Percentiles rank a stretch among this genome's conserved stretches.
Evolutionary conservation across 2,329 filamentous ascomycete genomes (phyloP).

Genomic region (Trichoderma sp.): DNA sequence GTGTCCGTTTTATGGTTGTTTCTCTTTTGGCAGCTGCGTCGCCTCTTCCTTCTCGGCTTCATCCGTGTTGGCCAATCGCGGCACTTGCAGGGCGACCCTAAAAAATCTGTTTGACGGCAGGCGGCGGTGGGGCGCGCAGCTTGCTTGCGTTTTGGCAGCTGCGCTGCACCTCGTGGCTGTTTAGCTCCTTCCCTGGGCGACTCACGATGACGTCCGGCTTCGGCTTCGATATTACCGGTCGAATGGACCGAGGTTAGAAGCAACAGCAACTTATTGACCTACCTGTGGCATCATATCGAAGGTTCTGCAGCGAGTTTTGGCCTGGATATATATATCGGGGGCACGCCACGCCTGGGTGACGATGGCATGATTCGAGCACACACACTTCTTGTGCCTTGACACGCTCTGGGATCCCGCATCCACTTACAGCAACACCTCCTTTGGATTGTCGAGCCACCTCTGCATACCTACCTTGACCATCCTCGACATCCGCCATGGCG

Average conservation of each 20-base stretch:
- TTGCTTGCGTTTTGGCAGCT: background rate
- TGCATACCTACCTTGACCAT: background rate
- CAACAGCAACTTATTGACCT: background rate
- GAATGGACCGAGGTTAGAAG: slow-evolving; percentile 27
- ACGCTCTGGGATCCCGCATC: background rate
- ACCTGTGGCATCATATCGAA: background rate
- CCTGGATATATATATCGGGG: slow-evolving; percentile 16
- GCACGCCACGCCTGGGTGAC: slow-evolving; percentile 12
- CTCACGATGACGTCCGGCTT: slow-evolving; percentile 12
- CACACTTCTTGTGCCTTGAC: background rate
- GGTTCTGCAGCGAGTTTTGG: background rate
- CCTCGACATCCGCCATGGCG: slow-evolving; percentile 2
- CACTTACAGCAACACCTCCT: background rate
- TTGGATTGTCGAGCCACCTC: background rate
- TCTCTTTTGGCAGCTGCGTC: slow-evolving; percentile 1
- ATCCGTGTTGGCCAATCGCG: slow-evolving; percentile 20
- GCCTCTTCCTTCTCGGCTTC: slow-evolving; percentile 4
- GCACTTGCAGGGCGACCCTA: background rate
- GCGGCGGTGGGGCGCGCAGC: slow-evolving; percentile 12
- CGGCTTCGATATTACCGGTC: slow-evolving; percentile 12
- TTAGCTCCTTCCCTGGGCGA: background rate
- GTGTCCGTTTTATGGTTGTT: slow-evolving; percentile 4
- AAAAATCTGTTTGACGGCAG: slow-evolving; percentile 1
- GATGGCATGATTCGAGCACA: slow-evolving; percentile 25
- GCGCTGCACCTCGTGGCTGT: slow-evolving; percentile 13